Evolutionary conservation across 768 basidiomycete genomes (phyloP).

Genomic region (Candolleomyces efflorescens): DNA sequence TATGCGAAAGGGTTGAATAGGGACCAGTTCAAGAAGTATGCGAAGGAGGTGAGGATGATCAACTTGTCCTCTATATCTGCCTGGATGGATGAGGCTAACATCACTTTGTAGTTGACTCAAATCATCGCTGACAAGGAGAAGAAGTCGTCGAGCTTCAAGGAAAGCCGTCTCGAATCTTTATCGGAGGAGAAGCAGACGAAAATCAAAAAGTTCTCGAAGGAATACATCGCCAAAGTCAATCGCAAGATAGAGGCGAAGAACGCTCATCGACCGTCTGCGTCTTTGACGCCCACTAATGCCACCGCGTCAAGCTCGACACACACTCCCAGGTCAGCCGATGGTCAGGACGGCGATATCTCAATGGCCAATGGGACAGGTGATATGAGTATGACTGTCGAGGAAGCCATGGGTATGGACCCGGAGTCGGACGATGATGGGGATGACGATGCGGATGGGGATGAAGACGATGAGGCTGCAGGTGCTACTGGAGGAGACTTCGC

Average conservation of each 20-base stretch:
- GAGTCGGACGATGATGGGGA: conserved; percentile 17
- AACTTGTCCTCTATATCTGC: not conserved
- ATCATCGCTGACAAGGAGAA: conserved; percentile 94
- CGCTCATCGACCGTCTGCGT: conserved; percentile 23
- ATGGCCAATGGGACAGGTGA: conserved; percentile 1
- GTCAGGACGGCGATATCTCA: conserved; percentile 19
- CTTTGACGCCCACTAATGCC: conserved; percentile 16
- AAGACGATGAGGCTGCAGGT: conserved; percentile 26
- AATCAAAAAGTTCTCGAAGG: conserved; percentile 91
- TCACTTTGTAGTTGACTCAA: conserved; percentile 62
- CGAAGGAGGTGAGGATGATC: conserved; percentile 71
- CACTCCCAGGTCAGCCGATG: conserved; percentile 38
- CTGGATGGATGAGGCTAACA: not conserved
- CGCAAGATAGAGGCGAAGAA: conserved; percentile 57
- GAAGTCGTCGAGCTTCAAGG: conserved; percentile 75
- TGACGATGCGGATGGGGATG: conserved; percentile 22
- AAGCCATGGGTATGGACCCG: conserved; percentile 19
- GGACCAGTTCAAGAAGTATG: conserved; percentile 91
- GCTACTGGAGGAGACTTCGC: conserved; percentile 8
- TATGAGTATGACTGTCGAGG: conserved; percentile 25
- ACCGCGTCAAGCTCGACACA: conserved; percentile 26
- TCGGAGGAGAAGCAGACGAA: conserved; percentile 85
- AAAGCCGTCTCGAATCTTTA: conserved; percentile 67
- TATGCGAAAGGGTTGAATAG: conserved; percentile 69
- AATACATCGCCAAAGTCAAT: conserved; percentile 80